phyloP scores from a whole-genome alignment of 2,329 filamentous ascomycete species.

The Talaromyces amestolkiae region DNA sequence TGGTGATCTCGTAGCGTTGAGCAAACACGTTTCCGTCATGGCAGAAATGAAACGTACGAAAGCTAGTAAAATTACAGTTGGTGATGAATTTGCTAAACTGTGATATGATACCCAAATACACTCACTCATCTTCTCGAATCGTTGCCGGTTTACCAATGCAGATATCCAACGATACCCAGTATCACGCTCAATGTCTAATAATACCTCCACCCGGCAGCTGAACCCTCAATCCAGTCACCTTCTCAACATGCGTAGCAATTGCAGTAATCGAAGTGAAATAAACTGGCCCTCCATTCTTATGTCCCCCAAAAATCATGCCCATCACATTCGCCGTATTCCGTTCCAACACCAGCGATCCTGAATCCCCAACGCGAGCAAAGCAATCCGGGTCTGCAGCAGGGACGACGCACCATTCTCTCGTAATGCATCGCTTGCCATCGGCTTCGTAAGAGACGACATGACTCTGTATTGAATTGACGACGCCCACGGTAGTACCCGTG shows the following conservation, averaged over 20 bases:
- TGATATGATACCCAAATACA: background rate
- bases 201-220: slow-evolving; percentile 10
- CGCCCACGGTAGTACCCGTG: background rate
- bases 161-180: background rate
- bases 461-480: slow-evolving; percentile 14
- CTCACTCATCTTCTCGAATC: no score
- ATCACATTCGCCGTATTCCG: slow-evolving; percentile 2
- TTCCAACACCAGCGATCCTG: slow-evolving; percentile 14
- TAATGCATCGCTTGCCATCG: slow-evolving; percentile 6
- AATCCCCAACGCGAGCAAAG: slow-evolving; percentile 13
- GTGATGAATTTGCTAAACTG: slow-evolving; percentile 10
- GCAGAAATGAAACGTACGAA: slow-evolving; percentile 13
- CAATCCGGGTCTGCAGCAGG: background rate
- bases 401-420: slow-evolving; percentile 14
- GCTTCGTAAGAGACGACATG: slow-evolving; percentile 13
- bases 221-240: slow-evolving; percentile 9
- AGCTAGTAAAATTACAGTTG: slow-evolving; percentile 13
- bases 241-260: slow-evolving; percentile 6
- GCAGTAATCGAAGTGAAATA: slow-evolving; percentile 18
- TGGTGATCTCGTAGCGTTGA: slow-evolving; percentile 14
- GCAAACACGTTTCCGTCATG: slow-evolving; percentile 15
- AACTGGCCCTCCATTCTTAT: slow-evolving; percentile 1
- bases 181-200: background rate
- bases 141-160: no score
- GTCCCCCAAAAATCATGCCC: slow-evolving; percentile 14